Conservation (phyloP, 495 filamentous ascomycete genomes). For the Podospora sp. region DNA sequence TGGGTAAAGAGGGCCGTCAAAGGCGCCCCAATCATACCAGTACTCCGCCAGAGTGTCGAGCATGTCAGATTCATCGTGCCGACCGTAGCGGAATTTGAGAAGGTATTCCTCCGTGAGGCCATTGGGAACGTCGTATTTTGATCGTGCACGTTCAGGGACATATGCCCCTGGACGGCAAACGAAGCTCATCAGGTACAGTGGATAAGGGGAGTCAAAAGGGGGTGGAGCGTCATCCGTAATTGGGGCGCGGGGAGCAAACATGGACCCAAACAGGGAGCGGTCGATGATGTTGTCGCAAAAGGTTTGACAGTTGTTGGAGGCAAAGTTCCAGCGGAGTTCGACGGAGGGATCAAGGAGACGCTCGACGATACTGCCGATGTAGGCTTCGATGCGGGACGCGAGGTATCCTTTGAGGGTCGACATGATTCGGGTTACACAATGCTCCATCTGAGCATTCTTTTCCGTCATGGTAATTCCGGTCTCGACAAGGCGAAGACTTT, state of each 20-base stretch:
- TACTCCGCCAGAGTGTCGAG: constrained; percentile 47
- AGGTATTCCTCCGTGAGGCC: constrained; percentile 50
- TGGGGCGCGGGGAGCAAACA: constrained; percentile 28
- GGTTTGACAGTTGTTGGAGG: constrained; percentile 40
- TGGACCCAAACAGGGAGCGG: constrained; percentile 33
- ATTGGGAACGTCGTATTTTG: constrained; percentile 44
- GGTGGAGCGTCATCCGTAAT: background rate
- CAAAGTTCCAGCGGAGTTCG: constrained; percentile 28
- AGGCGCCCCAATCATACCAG: constrained; percentile 50
- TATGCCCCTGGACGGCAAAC: constrained; percentile 30
- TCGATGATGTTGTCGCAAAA: constrained; percentile 42
- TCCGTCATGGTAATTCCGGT: background rate
- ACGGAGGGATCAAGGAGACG: constrained; percentile 30
- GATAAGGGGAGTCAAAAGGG: background rate
- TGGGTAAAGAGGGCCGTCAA: constrained; percentile 38
- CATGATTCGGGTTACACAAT: constrained; percentile 17
- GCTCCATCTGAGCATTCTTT: constrained; percentile 6
- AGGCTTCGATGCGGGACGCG: constrained; percentile 8
- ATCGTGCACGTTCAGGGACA: constrained; percentile 19
- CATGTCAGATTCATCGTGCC: constrained; percentile 43
- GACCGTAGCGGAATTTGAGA: constrained; percentile 30
- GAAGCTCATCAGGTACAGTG: constrained; percentile 45
- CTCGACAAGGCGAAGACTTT: constrained; percentile 9
- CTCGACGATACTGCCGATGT: constrained; percentile 27
- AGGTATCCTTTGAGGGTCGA: constrained; percentile 6